These are phyloP conservation scores for Trichophyton verrucosum DNA, from an alignment of 2,329 filamentous ascomycete genomes.

Conservation along the genomic window DNA sequence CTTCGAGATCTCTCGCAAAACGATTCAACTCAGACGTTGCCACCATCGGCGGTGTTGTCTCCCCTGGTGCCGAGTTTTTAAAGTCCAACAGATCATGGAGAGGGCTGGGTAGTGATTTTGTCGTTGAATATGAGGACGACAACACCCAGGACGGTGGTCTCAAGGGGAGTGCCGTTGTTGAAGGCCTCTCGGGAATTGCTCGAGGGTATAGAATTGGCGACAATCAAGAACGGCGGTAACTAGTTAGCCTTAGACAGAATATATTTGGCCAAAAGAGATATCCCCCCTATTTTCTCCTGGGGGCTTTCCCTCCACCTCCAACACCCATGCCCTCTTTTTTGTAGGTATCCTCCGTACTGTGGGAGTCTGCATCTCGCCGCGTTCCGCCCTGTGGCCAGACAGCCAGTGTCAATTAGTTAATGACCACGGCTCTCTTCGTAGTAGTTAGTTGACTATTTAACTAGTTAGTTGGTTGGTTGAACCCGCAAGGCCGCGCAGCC, in stretches of 20 bases:
- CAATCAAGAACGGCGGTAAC: conserved; percentile 28
- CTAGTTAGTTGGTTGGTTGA: too few species aligned
- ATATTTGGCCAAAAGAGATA: background rate
- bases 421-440: too few species aligned
- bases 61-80: conserved; percentile 80
- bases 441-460: too few species aligned
- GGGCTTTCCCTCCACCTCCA: background rate
- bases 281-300: background rate
- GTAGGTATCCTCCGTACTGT: too few species aligned
- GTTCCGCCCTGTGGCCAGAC: too few species aligned
- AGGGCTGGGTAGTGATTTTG: conserved; percentile 78
- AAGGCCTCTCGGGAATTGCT: conserved; percentile 78
- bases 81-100: conserved; percentile 77
- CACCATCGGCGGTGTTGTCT: conserved; percentile 72
- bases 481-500: background rate
- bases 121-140: conserved; percentile 47
- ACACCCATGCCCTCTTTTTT: background rate
- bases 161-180: conserved; percentile 47
- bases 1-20: conserved; percentile 47
- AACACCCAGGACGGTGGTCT: conserved; percentile 30
- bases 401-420: too few species aligned
- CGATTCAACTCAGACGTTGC: conserved; percentile 59
- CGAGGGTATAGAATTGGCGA: conserved; percentile 73
- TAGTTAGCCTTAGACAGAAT: conserved; percentile 8
- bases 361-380: too few species aligned